phyloP scores from a whole-genome alignment of 2,329 filamentous ascomycete species.

The Phaeosphaeriaceae sp. region DNA sequence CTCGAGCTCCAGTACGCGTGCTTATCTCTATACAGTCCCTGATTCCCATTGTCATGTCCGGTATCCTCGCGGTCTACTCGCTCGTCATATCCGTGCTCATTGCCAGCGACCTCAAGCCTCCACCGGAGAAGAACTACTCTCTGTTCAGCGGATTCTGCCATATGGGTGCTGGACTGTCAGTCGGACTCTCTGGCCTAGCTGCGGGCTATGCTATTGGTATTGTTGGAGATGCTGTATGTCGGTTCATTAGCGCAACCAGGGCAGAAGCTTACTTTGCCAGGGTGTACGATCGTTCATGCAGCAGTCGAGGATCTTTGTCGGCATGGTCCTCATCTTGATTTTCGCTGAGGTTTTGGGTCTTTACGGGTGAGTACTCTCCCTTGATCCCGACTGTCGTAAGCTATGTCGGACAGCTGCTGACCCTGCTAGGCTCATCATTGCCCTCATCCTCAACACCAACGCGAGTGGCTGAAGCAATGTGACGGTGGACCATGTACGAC shows the following conservation, averaged over 20 bases:
- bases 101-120: slow-evolving; percentile 83
- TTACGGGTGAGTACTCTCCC: slow-evolving; percentile 75
- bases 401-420: slow-evolving; percentile 19
- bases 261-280: slow-evolving; percentile 45
- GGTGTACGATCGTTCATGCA: slow-evolving; percentile 95
- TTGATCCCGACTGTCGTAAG: neutral
- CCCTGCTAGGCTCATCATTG: slow-evolving; percentile 79
- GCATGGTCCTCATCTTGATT: slow-evolving; percentile 98
- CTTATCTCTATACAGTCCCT: slow-evolving; percentile 67
- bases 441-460: slow-evolving; percentile 91
- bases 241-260: neutral
- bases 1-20: neutral
- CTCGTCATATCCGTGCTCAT: slow-evolving; percentile 97
- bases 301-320: slow-evolving; percentile 94
- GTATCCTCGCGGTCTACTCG: slow-evolving; percentile 97
- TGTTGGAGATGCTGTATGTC: slow-evolving; percentile 83
- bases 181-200: slow-evolving; percentile 57
- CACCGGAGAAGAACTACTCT: slow-evolving; percentile 73
- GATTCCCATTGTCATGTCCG: slow-evolving; percentile 95
- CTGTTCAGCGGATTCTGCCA: slow-evolving; percentile 95
- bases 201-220: slow-evolving; percentile 79
- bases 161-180: slow-evolving; percentile 86
- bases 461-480: slow-evolving; percentile 62
- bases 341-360: slow-evolving; percentile 97
- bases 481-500: slow-evolving; percentile 34